Base-by-base conservation (phyloP, 768 basidiomycete genomes). In the Russula sp. region DNA sequence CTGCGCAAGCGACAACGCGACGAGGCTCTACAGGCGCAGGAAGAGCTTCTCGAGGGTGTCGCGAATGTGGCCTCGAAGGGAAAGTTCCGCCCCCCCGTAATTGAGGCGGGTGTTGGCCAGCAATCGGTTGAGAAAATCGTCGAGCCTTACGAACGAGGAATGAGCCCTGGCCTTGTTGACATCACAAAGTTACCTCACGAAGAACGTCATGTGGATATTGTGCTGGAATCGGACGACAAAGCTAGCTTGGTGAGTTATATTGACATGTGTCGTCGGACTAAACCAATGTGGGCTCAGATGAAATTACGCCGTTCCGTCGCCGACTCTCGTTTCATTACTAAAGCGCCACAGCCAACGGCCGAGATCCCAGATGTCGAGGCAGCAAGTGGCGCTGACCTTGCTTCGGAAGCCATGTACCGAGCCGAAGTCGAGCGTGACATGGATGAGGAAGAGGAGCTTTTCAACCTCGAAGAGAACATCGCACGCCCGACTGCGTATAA, bases 391-490 rank as follows among this genome's bases (percentile, higher is more conserved):
- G 83, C 84, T 18, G 91, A 92, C 72, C 80, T 95, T 57, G 92
- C 88, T 53, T 90, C 94, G 5, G 95, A 98, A 72, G 91, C 92
- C 13, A 75, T 95, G 58, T 95, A 94, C 71, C 85, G 91, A 69
- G 92, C 90, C 0, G 94, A 95, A 74, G 92, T 92, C 9, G 93
- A 94, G 73, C 87, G 87, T 67, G 92, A 97, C 60, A 80, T 98
- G 63, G 96, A 98, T 68, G 94, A 96, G 69, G 95, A 97, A 74
- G 94, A 98, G 73, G 95, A 97, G 71, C 75, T 95, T 5, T 97
- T 96, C 80, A 96, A 95, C 71, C 80, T 94, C 30, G 94, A 98
- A 74, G 94, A 94, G 74, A 88, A 89, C 63, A 87, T 97, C 57
- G 79, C 79, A 20, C 85, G 92, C 69, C 88, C 91, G 18, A 89